phyloP scores from a whole-genome alignment of 371 early-diverging fungal species.

The Saksenaea vasiformis region DNA sequence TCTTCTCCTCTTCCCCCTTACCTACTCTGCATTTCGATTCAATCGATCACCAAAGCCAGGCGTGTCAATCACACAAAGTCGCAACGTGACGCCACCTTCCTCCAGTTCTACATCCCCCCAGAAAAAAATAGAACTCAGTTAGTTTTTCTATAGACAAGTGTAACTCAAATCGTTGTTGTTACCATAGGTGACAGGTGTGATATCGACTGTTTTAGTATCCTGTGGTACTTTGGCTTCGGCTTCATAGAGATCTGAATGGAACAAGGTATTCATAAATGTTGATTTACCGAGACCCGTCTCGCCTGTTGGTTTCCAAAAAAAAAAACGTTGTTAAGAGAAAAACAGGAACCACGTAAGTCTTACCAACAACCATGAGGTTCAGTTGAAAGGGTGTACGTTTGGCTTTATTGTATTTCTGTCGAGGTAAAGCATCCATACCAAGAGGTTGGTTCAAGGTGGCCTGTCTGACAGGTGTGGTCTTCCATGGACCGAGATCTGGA shows the following conservation, averaged over 20 bases:
- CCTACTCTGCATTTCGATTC: constrained; percentile 77
- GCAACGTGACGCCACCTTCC: constrained; percentile 87
- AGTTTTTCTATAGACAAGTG: not conserved
- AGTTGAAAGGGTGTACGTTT: constrained; percentile 68
- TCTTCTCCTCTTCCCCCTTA: constrained; percentile 33
- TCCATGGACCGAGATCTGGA: constrained; percentile 84
- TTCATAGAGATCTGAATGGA: constrained; percentile 68
- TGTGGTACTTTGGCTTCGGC: constrained; percentile 56
- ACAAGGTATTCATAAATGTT: constrained; percentile 93
- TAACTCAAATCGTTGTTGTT: constrained; percentile 14
- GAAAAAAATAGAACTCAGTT: not conserved
- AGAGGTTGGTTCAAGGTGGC: constrained; percentile 51
- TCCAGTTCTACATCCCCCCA: constrained; percentile 70
- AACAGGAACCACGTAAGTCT: constrained; percentile 18
- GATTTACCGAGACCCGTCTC: constrained; percentile 90
- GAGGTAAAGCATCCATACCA: constrained; percentile 71
- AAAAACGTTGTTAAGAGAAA: constrained; percentile 9
- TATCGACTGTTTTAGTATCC: constrained; percentile 64
- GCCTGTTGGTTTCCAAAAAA: constrained; percentile 52
- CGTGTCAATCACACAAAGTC: constrained; percentile 90
- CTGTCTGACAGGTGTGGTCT: constrained; percentile 58
- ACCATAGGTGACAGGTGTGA: constrained; percentile 74
- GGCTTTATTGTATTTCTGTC: constrained; percentile 65
- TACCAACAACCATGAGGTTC: constrained; percentile 85
- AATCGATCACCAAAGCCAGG: constrained; percentile 94